These are phyloP conservation scores for Incumbomyces lentus DNA, from an alignment of 2,329 filamentous ascomycete species.

Conservation along the genomic window DNA sequence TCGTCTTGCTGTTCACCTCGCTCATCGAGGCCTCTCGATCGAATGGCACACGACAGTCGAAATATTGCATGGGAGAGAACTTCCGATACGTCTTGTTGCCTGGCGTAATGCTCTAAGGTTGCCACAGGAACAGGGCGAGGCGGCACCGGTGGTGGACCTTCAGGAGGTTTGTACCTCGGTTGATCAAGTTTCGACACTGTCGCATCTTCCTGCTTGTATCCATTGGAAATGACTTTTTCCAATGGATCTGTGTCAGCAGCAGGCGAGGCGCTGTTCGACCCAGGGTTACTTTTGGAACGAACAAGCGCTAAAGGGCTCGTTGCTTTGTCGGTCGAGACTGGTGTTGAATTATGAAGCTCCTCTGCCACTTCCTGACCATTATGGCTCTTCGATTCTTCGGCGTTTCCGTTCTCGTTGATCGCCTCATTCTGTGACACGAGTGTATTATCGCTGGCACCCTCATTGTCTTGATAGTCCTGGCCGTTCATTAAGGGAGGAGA, in stretches of 20 bases:
- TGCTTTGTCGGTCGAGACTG: neutral
- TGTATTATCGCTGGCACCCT: constrained; percentile 29
- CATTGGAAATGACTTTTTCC: neutral
- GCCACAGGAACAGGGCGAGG: constrained; percentile 30
- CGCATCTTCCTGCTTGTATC: neutral
- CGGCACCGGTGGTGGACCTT: constrained; percentile 47
- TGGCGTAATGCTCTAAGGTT: constrained; percentile 42
- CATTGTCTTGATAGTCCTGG: constrained; percentile 2
- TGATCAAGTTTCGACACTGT: constrained; percentile 7
- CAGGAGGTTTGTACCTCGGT: constrained; percentile 22
- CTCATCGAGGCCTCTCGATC: constrained; percentile 52
- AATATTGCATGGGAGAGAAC: constrained; percentile 89
- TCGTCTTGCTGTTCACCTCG: constrained; percentile 71
- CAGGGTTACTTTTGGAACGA: neutral
- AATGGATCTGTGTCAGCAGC: neutral
- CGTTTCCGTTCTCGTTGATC: neutral
- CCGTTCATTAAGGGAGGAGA: neutral
- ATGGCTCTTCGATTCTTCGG: neutral
- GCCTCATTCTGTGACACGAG: constrained; percentile 25
- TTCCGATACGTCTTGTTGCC: constrained; percentile 93
- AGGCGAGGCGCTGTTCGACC: neutral
- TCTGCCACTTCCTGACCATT: constrained; percentile 17
- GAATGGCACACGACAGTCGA: constrained; percentile 80
- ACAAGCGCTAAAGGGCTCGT: too few relatives aligned
- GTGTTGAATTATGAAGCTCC: neutral